A percentile compares a stretch with the other conserved stretches of the same genome.
Conservation (phyloP, 1,284 basidiomycete genomes). For the Cutaneotrichosporon sp. region DNA sequence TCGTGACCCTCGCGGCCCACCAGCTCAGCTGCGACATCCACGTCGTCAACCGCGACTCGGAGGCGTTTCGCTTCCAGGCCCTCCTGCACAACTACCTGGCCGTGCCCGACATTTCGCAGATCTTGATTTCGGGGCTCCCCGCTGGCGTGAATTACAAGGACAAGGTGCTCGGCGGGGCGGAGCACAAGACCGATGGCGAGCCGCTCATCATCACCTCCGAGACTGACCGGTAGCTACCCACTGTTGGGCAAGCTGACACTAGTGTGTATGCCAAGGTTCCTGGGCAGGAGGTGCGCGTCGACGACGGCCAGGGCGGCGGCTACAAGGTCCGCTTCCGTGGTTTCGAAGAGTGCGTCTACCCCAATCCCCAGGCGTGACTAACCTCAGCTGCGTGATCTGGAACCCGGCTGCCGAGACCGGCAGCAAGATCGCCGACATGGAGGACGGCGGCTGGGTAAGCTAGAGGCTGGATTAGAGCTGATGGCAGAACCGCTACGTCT, state of each 20-base stretch:
- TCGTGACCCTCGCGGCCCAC: slow-evolving; percentile 73
- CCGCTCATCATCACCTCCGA: slow-evolving; percentile 37
- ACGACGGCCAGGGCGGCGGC: slow-evolving; percentile 40
- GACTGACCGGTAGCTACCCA: slow-evolving; percentile 44
- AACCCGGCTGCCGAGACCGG: slow-evolving; percentile 74
- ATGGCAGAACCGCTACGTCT: slow-evolving; percentile 70
- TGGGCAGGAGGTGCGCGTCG: slow-evolving; percentile 39
- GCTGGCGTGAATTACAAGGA: slow-evolving; percentile 69
- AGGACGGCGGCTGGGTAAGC: slow-evolving; percentile 76
- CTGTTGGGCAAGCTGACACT: too few species aligned
- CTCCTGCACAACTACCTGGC: slow-evolving; percentile 82
- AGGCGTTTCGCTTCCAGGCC: slow-evolving; percentile 74
- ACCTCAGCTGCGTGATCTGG: slow-evolving; percentile 61
- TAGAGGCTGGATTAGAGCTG: background rate
- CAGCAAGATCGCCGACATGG: slow-evolving; percentile 78
- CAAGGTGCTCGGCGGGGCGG: slow-evolving; percentile 58
- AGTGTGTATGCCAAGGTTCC: slow-evolving; percentile 49
- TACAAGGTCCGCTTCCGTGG: slow-evolving; percentile 63
- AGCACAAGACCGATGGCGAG: slow-evolving; percentile 37
- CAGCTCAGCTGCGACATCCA: slow-evolving; percentile 76
- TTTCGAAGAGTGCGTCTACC: slow-evolving; percentile 63
- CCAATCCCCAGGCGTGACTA: background rate
- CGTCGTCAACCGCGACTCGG: slow-evolving; percentile 63
- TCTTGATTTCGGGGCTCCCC: slow-evolving; percentile 44
- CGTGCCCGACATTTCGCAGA: slow-evolving; percentile 60